Evolutionary conservation across 1,284 basidiomycete genomes (phyloP), one percentile per base, ranked within the genome.

Genomic region (Irpex rosettiformis): DNA sequence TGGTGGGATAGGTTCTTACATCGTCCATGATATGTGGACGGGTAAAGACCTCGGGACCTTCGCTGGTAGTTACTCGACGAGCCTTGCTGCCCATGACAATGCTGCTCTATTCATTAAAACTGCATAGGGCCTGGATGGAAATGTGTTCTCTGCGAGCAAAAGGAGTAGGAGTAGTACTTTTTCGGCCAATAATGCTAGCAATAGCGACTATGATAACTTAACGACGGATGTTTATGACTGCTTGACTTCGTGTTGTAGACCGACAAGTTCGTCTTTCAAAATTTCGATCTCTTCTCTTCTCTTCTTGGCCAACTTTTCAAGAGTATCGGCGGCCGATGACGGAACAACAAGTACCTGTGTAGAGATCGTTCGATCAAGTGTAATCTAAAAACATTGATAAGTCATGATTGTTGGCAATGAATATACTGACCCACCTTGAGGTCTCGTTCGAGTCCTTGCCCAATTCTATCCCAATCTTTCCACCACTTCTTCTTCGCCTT

Each of bases 361-460:
- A 37, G 78, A 71, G 65, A 89, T 74, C 1, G 75, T 75, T n/a
- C 67, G 66, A 21, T 79, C 72, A 21, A 89, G 62, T 0, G 75
- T 77, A 10, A 62, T 66, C 88, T 88, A 56, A 4, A 58, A 52
- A 28, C 22, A 22, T 49, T 43, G 28, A 33, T 27, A 24, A 30
- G 27, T 33, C 28, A 18, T n/a, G n/a, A n/a, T n/a, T n/a, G n/a
- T n/a, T n/a, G n/a, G n/a, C n/a, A 21, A 16, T n/a, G 42, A 21
- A 7, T 45, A n/a, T 4, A 1, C 21, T 6, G 47, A 71, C 79
- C 52, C 66, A 89, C 91, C 75, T 81, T 77, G 16, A 94, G 71
- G 74, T 95, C 93, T 52, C 88, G 79, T 62, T 83, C 81, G 54
- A 93, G 73, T 7, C 92, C 89, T 54, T 83, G 78, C 3, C 83